Percentiles rank a stretch among this genome's conserved stretches.
Conservation (phyloP, 305 asterid species). For the Fraxinus dipetala region DNA sequence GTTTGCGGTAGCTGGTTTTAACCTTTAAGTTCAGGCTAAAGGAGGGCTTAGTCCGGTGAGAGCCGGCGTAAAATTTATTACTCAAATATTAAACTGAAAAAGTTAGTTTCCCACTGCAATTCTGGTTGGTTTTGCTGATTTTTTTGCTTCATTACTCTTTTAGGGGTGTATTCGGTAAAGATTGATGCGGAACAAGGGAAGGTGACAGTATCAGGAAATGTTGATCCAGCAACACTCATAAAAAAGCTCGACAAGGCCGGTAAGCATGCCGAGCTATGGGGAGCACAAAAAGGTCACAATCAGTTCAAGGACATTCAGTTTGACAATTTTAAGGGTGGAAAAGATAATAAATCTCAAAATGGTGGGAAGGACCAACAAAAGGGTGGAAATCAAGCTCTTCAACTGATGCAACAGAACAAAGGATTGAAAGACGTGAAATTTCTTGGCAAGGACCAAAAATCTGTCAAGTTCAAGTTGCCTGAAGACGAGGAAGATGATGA, state of each 20-base stretch:
- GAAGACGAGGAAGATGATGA: conserved; percentile 33
- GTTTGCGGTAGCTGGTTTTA: not conserved
- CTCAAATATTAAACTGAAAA: not conserved
- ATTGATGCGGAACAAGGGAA: conserved; percentile 57
- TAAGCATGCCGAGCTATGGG: conserved; percentile 69
- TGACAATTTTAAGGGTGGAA: conserved; percentile 40
- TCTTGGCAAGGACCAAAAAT: conserved; percentile 51
- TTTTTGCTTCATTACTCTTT: not conserved
- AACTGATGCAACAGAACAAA: conserved; percentile 34
- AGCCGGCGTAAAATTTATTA: not conserved
- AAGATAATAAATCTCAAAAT: conserved; percentile 39
- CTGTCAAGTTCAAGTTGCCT: conserved; percentile 56
- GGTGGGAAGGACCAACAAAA: conserved; percentile 39
- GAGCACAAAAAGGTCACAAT: conserved; percentile 36
- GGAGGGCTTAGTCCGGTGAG: not conserved
- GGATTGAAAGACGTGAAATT: conserved; percentile 39
- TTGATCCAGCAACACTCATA: conserved; percentile 51
- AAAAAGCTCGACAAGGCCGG: conserved; percentile 64
- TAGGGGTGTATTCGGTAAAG: conserved; percentile 58
- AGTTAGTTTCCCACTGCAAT: not conserved
- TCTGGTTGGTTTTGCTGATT: not conserved
- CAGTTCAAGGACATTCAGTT: conserved; percentile 51
- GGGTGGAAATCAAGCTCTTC: conserved; percentile 30
- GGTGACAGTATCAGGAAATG: conserved; percentile 69
- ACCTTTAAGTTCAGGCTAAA: not conserved